These are phyloP conservation scores for Puccinia brachypodii DNA, from an alignment of 1,284 basidiomycete genomes.

Conservation along the genomic window DNA sequence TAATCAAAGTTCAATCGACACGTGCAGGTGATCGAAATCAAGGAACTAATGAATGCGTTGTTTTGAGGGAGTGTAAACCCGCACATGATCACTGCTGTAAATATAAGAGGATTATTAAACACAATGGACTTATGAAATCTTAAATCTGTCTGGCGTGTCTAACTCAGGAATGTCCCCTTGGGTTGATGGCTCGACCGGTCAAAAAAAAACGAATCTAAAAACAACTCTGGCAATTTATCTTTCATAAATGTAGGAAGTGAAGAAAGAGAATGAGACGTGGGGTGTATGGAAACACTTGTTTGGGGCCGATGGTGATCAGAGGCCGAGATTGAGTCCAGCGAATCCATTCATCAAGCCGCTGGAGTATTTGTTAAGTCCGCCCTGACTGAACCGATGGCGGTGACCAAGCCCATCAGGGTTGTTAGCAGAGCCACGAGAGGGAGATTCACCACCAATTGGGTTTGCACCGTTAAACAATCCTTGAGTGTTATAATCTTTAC, in stretches of 20 bases:
- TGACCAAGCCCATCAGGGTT: slow-evolving; percentile 4
- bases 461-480: slow-evolving; percentile 18
- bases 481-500: slow-evolving; percentile 30
- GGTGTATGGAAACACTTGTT: neutral
- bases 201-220: slow-evolving; percentile 23
- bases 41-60: neutral
- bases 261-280: neutral
- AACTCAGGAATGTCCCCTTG: neutral
- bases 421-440: neutral
- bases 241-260: neutral
- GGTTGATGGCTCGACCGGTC: neutral
- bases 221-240: neutral
- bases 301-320: slow-evolving; percentile 4
- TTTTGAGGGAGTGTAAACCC: slow-evolving; percentile 8
- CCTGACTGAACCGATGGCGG: slow-evolving; percentile 35
- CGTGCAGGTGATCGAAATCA: neutral
- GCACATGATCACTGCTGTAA: slow-evolving; percentile 5
- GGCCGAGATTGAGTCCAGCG: slow-evolving; percentile 27
- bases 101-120: slow-evolving; percentile 12
- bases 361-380: slow-evolving; percentile 13
- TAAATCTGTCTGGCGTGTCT: slow-evolving; percentile 7
- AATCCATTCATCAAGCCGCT: slow-evolving; percentile 34
- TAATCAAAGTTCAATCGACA: neutral
- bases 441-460: neutral
- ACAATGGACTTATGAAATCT: neutral